Percentiles rank a stretch among this genome's conserved stretches.
Evolutionary conservation across 2,329 filamentous ascomycete genomes (phyloP).

Genomic region (Diaporthe ilicicola): DNA sequence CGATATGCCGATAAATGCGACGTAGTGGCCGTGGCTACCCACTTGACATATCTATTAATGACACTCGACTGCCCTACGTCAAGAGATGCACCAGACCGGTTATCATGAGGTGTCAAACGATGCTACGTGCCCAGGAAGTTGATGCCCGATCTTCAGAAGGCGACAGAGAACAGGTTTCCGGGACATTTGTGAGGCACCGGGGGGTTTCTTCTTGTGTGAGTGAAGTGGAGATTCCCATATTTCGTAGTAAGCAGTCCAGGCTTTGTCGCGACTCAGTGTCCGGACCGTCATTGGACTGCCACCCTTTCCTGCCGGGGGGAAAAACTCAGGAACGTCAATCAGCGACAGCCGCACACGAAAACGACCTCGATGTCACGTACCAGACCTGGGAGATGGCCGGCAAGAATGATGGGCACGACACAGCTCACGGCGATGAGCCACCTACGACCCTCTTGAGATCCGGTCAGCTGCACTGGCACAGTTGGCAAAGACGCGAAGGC

Average conservation of each 20-base stretch:
- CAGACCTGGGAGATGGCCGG: no score
- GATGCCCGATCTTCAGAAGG: not conserved
- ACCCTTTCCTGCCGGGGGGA: not conserved
- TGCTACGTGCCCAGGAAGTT: not conserved
- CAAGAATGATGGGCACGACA: not conserved
- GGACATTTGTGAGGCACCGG: not conserved
- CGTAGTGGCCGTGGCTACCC: not conserved
- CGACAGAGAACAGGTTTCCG: not conserved
- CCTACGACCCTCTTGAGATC: not conserved
- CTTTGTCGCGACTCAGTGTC: conserved; percentile 17
- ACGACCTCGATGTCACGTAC: no score
- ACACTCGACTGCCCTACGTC: not conserved
- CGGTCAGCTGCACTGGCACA: not conserved
- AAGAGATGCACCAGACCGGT: not conserved
- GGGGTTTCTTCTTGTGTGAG: not conserved
- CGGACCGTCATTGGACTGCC: conserved; percentile 1
- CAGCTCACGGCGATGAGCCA: not conserved
- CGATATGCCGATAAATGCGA: not conserved
- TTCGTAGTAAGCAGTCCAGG: not conserved
- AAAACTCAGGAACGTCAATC: no score
- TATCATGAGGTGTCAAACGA: not conserved
- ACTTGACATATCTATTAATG: not conserved
- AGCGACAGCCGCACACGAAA: not conserved
- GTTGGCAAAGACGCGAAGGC: not conserved
- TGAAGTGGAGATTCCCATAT: not conserved